Base-by-base conservation (phyloP, 2,329 filamentous ascomycete genomes). In the Talaromyces amestolkiae region DNA sequence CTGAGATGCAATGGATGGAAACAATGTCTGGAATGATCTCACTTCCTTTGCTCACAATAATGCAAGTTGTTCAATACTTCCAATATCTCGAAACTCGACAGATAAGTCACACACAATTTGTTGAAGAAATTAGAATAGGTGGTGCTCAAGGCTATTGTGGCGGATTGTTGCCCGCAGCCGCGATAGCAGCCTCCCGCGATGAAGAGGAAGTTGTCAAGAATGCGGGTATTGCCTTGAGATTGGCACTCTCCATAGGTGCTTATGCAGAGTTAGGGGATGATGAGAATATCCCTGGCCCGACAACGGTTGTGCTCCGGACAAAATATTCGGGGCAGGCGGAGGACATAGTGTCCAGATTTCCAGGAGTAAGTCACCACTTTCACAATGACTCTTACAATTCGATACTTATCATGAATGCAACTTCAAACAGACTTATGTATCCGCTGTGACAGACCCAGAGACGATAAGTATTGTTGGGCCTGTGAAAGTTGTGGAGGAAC, bases 11-110 rank as follows among this genome's bases (percentile, higher is more conserved):
- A 62, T 61, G 58, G 58, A 65, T n/a, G 13, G 51, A 65, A 31
- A 65, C 47, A n/a, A 61, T 65, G 64, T 65, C 64, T 17, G 64
- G 64, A 1, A n/a, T 65, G 22, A 61, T 65, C 27, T 65, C 64
- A 2, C 31, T 65, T 1, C 64, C 64, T 1, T 39, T 65, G 17
- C 39, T 65, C 8, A 62, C 59, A 4, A 41, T 62, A 5, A 65
- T 62, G 58, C 64, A 65, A 51, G 56, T 35, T 19, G 64, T 61
- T 2, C 64, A 65, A 31, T 65, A 65, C 22, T 58, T 65, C 15
- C 64, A 65, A 47, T 65, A 61, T 9, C 58, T 65, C 11, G 51
- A 65, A 47, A 45, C 51, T 43, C 51, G 63, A 11, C 33, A 39
- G 3, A 64, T 64, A 8, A 15, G 35, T 10, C 63, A 64, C 24